Evolutionary conservation across 2,329 filamentous ascomycete genomes (phyloP), one percentile per base, ranked within the genome.

Genomic region (Aspergillus aculeatus): DNA sequence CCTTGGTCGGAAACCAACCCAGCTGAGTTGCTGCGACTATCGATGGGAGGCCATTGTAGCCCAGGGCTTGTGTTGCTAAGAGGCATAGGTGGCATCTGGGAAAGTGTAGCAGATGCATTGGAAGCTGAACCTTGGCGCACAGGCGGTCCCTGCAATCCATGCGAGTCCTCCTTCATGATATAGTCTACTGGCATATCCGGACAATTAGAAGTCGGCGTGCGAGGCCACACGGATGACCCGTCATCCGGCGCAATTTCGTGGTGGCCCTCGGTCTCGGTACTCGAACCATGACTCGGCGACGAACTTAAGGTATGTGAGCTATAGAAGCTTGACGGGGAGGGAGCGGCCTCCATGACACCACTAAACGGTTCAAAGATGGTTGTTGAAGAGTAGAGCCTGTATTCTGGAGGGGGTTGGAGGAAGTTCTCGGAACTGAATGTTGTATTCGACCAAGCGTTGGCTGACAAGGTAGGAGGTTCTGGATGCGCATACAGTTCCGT

Each of bases 311-410:
- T 54, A 24, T 68, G 66, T 9, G 67, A 58, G 35, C 62, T 63
- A 31, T 70, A 71, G 50, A 66, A 65, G 38, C 64, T 66, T 19
- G 73, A 65, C 2, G 69, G 63, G 7, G 69, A 66, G 21, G 66
- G 57, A 19, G 70, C 65, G 21, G 63, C 50, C 26, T 68, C 64
- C 12, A 69, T 54, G 10, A 62, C 56, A 23, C 59, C 54, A 54
- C 65, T 57, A 57, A 72, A 70, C 14, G 63, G 47, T 16, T 69
- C 65, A 56, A 71, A 76, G 24, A 63, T 64, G 16, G 66, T 29
- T 24, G 50, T 56, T 14, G 64, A 47, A 26, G 66, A 54, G 29
- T 66, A 64, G 14, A 67, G 64, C 5, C 63, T 65, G 35, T 66
- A 54, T 29, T 67, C 68, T 32, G 72, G 52, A 9, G 68, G 53